Evolutionary conservation across 805 yeast genomes (phyloP).

Genomic region (Yamadazyma sp.): DNA sequence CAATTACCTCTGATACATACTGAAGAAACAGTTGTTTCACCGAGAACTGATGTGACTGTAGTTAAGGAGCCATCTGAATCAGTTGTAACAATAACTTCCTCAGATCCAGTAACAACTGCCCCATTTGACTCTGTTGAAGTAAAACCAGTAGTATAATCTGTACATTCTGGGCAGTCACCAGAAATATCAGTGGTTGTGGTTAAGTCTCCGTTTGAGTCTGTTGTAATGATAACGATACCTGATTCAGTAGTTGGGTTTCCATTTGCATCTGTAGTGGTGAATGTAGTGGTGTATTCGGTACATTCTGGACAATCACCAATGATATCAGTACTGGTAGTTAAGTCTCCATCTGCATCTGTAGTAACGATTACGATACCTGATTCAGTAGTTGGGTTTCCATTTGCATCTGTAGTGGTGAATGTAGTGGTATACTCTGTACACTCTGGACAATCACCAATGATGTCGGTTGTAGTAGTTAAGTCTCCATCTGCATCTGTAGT

Average conservation of each 20-base stretch:
- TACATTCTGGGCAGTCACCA: conserved; percentile 7
- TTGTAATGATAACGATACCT: conserved; percentile 15
- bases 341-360: conserved; percentile 16
- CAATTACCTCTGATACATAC: conserved; percentile 9
- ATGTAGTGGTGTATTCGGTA: conserved; percentile 16
- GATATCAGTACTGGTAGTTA: conserved; percentile 11
- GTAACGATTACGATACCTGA: conserved; percentile 17
- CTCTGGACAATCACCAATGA: conserved; percentile 9
- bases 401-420: conserved; percentile 9
- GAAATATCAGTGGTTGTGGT: conserved; percentile 12
- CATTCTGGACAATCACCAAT: conserved; percentile 10
- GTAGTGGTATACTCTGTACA: conserved; percentile 13
- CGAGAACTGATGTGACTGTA: conserved; percentile 10
- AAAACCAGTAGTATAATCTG: conserved; percentile 15
- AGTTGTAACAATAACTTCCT: conserved; percentile 14
- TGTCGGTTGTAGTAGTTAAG: conserved; percentile 6
- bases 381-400: conserved; percentile 9
- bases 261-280: conserved; percentile 11
- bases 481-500: conserved; percentile 16
- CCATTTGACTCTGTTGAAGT: conserved; percentile 15
- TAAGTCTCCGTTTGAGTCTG: conserved; percentile 13
- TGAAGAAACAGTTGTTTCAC: conserved; percentile 6
- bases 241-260: conserved; percentile 13
- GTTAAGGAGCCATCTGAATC: conserved; percentile 11
- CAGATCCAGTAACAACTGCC: conserved; percentile 11